Percentiles rank a stretch among this genome's conserved stretches.
Conservation (phyloP, 2,329 filamentous ascomycete genomes). For the Helotiales sp. region DNA sequence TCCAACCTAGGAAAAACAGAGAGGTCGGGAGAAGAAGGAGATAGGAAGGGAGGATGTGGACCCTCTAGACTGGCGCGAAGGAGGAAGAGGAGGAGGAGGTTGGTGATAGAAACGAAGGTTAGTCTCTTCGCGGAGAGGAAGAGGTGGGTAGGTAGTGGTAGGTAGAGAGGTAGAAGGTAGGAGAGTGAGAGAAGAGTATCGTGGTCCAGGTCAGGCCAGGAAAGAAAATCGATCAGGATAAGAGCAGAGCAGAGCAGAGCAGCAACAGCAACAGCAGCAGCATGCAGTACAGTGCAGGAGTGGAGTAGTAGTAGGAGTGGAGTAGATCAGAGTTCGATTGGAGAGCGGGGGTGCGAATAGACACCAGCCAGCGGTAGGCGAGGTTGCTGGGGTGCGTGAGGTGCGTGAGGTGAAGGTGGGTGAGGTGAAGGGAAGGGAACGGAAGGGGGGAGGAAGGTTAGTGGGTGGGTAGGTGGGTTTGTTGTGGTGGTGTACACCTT, state of each 20-base stretch:
- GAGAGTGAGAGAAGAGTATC: slow-evolving; percentile 29
- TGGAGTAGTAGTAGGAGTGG: background rate
- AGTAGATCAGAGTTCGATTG: background rate
- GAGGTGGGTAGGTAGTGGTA: too few relatives aligned
- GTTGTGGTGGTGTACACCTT: slow-evolving; percentile 6
- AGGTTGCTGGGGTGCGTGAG: slow-evolving; percentile 32
- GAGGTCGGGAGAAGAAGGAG: slow-evolving; percentile 36
- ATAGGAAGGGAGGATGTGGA: slow-evolving; percentile 13
- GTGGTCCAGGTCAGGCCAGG: background rate
- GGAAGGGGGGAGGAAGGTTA: background rate
- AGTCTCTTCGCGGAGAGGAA: slow-evolving; percentile 10
- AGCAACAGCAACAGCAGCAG: background rate
- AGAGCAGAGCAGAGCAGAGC: background rate
- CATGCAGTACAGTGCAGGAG: background rate
- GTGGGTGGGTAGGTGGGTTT: background rate
- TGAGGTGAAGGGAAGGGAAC: slow-evolving; percentile 30
- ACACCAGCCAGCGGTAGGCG: slow-evolving; percentile 26
- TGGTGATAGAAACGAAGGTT: slow-evolving; percentile 23
- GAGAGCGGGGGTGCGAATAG: background rate
- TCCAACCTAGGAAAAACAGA: slow-evolving; percentile 34
- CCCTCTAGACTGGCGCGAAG: slow-evolving; percentile 26
- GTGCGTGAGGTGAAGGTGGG: slow-evolving; percentile 30
- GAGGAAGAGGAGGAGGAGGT: slow-evolving; percentile 35
- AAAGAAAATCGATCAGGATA: slow-evolving; percentile 4
- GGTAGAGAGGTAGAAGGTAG: slow-evolving; percentile 30